Evolutionary conservation across 495 filamentous ascomycete genomes (phyloP).

Genomic region (Podospora tetraspora): DNA sequence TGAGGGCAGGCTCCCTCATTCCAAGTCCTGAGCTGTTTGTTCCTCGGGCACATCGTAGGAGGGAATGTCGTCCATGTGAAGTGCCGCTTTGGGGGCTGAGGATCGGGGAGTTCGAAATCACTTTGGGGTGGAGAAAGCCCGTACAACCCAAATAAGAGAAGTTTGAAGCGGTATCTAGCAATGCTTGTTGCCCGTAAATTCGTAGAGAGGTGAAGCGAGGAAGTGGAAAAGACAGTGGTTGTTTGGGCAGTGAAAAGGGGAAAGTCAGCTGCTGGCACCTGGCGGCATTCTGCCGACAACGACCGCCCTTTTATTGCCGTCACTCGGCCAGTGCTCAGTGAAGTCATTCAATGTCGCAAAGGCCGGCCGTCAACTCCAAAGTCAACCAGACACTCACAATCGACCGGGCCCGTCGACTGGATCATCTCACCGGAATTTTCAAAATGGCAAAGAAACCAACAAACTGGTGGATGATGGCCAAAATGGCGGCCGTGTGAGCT

Average conservation of each 20-base stretch:
- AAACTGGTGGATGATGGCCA: slow-evolving; percentile 38
- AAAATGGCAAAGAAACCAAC: slow-evolving; percentile 30
- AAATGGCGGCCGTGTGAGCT: slow-evolving; percentile 30
- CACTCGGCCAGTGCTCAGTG: background rate
- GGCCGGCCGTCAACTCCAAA: background rate
- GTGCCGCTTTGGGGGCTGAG: too few relatives aligned
- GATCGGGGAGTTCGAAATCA: background rate
- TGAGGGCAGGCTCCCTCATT: background rate
- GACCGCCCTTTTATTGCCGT: background rate
- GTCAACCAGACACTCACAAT: background rate
- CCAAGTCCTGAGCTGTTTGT: background rate
- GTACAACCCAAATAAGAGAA: background rate
- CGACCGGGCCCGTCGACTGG: background rate
- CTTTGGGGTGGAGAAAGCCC: background rate
- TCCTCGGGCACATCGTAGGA: background rate
- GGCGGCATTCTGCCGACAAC: background rate
- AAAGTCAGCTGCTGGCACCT: background rate
- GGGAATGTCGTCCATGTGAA: too few relatives aligned
- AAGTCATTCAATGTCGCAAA: background rate
- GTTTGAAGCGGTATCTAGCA: background rate
- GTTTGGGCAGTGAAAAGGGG: background rate
- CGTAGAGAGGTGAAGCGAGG: background rate
- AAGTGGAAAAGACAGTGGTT: background rate
- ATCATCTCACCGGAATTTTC: background rate
- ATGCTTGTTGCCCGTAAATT: background rate